Evolutionary conservation across 306 rosid species (phyloP).

Genomic region (Glycine latifolia): DNA sequence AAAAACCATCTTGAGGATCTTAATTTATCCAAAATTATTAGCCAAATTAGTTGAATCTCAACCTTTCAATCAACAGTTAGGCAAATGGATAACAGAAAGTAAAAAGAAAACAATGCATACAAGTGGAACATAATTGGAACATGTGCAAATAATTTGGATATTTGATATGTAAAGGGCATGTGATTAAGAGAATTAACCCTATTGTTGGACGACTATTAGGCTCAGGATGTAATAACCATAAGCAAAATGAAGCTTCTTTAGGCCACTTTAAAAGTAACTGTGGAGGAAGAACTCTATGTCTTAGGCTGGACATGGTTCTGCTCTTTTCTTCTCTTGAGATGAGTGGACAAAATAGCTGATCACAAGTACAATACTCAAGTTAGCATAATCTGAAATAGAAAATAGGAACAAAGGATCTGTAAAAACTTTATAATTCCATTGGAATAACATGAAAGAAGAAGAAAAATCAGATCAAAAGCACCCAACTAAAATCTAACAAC

Average conservation of each 20-base stretch:
- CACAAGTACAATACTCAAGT: slow-evolving; percentile 49
- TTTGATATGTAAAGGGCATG: slow-evolving; percentile 11
- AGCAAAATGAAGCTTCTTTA: slow-evolving; percentile 93
- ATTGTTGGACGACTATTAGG: slow-evolving; percentile 74
- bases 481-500: slow-evolving; percentile 15
- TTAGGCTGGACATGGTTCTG: slow-evolving; percentile 76
- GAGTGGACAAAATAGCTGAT: slow-evolving; percentile 80
- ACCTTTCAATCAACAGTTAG: slow-evolving; percentile 1
- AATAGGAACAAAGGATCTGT: not conserved
- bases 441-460: slow-evolving; percentile 18
- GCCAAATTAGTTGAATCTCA: not conserved
- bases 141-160: slow-evolving; percentile 30
- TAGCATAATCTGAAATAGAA: slow-evolving; percentile 19
- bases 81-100: not conserved
- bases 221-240: slow-evolving; percentile 87
- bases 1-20: not conserved
- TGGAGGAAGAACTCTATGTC: slow-evolving; percentile 92
- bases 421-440: slow-evolving; percentile 17
- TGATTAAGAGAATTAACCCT: slow-evolving; percentile 55
- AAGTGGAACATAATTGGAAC: not conserved
- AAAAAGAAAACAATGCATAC: not conserved
- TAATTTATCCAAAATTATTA: not conserved
- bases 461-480: slow-evolving; percentile 28
- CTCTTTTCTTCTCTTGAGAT: slow-evolving; percentile 78
- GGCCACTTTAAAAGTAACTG: slow-evolving; percentile 86